Conservation (phyloP, 225 moss, liverwort and hornwort species). For the Neckera pumila region DNA sequence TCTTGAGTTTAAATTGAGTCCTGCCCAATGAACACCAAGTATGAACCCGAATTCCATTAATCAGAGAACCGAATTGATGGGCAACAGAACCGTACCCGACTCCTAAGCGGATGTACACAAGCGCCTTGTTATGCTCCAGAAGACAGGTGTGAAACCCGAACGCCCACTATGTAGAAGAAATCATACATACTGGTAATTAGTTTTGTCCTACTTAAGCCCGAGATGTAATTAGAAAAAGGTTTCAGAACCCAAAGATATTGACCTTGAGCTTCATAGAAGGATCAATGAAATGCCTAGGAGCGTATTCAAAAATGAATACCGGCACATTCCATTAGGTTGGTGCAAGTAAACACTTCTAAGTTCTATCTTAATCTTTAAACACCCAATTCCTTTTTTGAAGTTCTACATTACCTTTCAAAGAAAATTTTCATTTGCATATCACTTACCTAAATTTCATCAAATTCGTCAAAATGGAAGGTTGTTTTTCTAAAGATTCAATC, state of each 20-base stretch:
- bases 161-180: constrained; percentile 18
- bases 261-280: neutral
- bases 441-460: neutral
- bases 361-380: neutral
- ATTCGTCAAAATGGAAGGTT: neutral
- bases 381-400: neutral
- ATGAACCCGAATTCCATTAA: neutral
- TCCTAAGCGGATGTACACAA: neutral
- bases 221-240: neutral
- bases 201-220: neutral
- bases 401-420: neutral
- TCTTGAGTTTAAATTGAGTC: neutral
- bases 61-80: neutral
- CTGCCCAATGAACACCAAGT: neutral
- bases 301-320: neutral
- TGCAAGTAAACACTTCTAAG: neutral
- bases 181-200: neutral
- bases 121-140: constrained; percentile 21
- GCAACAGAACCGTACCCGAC: constrained; percentile 13
- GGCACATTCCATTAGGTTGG: neutral
- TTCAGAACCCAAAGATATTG: neutral
- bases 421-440: neutral
- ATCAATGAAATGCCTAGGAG: neutral
- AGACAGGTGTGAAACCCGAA: constrained; percentile 32
- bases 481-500: neutral